Evolutionary conservation across 2,329 filamentous ascomycete genomes (phyloP).

Genomic region (Epichloe scottii): DNA sequence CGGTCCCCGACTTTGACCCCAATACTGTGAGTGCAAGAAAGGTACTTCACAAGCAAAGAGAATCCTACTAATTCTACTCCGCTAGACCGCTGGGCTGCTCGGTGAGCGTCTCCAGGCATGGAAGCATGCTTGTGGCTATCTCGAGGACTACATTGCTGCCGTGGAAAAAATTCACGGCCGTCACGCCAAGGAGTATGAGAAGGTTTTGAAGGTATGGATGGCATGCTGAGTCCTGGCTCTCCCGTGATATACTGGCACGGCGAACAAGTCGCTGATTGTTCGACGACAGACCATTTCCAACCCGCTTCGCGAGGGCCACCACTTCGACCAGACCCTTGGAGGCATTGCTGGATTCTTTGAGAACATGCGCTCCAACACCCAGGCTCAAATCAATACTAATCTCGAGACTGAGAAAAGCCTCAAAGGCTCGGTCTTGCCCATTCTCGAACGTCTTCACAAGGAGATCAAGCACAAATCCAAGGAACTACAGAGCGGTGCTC

Average conservation of each 20-base stretch:
- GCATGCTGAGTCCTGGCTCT: background rate
- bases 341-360: slow-evolving; percentile 86
- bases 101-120: slow-evolving; percentile 82
- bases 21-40: slow-evolving; percentile 33
- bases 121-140: slow-evolving; percentile 86
- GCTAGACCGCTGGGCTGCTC: slow-evolving; percentile 64
- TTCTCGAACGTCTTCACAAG: slow-evolving; percentile 81
- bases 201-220: slow-evolving; percentile 60
- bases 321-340: slow-evolving; percentile 84
- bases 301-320: slow-evolving; percentile 77
- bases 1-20: slow-evolving; percentile 45
- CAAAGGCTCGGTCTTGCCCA: slow-evolving; percentile 73
- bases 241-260: too few relatives aligned
- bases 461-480: slow-evolving; percentile 97
- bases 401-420: slow-evolving; percentile 84
- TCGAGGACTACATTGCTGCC: slow-evolving; percentile 78
- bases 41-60: background rate
- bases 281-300: slow-evolving; percentile 60
- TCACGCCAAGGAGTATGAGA: slow-evolving; percentile 91
- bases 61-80: background rate
- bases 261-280: background rate
- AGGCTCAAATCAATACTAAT: slow-evolving; percentile 81
- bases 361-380: slow-evolving; percentile 84
- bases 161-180: slow-evolving; percentile 78
- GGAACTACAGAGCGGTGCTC: slow-evolving; percentile 68